Evolutionary conservation across 1,284 basidiomycete species (phyloP), one percentile per base, ranked within the genome.

Genomic region (Trichosporon asahii): DNA sequence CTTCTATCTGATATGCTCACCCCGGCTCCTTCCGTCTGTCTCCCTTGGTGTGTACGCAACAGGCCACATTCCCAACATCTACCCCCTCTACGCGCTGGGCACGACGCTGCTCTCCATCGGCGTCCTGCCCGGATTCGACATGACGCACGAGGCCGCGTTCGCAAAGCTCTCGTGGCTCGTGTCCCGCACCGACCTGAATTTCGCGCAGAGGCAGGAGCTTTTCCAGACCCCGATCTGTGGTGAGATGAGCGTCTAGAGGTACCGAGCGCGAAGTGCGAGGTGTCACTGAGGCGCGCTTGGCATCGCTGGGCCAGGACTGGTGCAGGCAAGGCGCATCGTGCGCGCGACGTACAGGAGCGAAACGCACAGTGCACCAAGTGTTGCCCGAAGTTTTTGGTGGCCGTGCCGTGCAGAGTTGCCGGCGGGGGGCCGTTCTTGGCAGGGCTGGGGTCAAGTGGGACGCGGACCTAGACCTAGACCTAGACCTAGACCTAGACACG

Each of bases 81-180:
- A 81, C 70, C 81, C 81, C 1, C 73, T 82, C 15, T 82, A 82
- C 70, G 77, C 80, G 9, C 81, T 81, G 66, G 81, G 81, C 27
- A 73, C 77, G 57, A 78, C 76, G 6, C 70, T 82, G 25, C 73
- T 82, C 35, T 67, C 66, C 31, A 76, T 79, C 53, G 80, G 79
- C 33, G 81, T 82, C 3, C 68, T 80, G 44, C 81, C 81, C 14
- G 81, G 80, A 1, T 79, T 78, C 70, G 81, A 82, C 73, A 74
- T 82, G 67, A 82, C 80, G 40, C 81, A 82, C 76, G 81, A 82
- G 73, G 81, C 81, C 7, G 81, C 81, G 14, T 82, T 82, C 44
- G 81, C 81, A 1, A 82, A 82, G 72, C 75, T 81, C 5, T 71
- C 79, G 7, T 82, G 81, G 81, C 75, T 82, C 23, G 80, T 81